phyloP scores from a whole-genome alignment of 176 grass and related monocot species.

The Aegilops tauschii region DNA sequence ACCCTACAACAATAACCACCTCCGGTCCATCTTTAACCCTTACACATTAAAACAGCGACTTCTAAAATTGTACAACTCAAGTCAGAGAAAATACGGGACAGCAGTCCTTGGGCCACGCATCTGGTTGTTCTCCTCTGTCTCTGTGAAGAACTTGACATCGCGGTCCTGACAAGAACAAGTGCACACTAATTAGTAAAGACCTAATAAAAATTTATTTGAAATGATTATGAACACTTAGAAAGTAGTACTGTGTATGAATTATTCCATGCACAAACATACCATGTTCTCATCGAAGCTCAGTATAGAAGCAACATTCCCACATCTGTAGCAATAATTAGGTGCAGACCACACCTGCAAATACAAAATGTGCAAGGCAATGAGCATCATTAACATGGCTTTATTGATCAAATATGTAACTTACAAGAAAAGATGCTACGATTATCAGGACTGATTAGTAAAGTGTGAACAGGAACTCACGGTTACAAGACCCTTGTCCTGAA shows the following conservation, averaged over 20 bases:
- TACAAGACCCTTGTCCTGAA: constrained; percentile 98
- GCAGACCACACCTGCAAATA: constrained; percentile 89
- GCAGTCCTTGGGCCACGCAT: constrained; percentile 93
- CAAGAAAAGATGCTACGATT: neutral
- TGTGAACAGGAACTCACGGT: constrained; percentile 65
- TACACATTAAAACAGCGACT: constrained; percentile 47
- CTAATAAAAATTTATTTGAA: neutral
- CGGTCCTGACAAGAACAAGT: constrained; percentile 50
- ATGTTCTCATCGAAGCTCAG: constrained; percentile 96
- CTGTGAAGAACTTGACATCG: constrained; percentile 96
- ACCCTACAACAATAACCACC: constrained; percentile 55
- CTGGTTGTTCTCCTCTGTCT: constrained; percentile 99
- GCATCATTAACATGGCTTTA: neutral
- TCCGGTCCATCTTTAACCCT: constrained; percentile 49
- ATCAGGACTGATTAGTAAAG: neutral
- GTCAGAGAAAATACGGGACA: constrained; percentile 94
- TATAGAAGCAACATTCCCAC: constrained; percentile 98
- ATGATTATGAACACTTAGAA: neutral
- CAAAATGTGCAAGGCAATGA: neutral
- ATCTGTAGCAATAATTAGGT: constrained; percentile 99
- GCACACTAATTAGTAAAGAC: neutral
- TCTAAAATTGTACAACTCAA: constrained; percentile 59
- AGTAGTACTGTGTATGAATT: neutral
- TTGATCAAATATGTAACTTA: neutral
- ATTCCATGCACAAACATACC: constrained; percentile 43